Evolutionary conservation across 1,284 basidiomycete species (phyloP), one percentile per base, ranked within the genome.

Genomic region (Athelia psychrophila): DNA sequence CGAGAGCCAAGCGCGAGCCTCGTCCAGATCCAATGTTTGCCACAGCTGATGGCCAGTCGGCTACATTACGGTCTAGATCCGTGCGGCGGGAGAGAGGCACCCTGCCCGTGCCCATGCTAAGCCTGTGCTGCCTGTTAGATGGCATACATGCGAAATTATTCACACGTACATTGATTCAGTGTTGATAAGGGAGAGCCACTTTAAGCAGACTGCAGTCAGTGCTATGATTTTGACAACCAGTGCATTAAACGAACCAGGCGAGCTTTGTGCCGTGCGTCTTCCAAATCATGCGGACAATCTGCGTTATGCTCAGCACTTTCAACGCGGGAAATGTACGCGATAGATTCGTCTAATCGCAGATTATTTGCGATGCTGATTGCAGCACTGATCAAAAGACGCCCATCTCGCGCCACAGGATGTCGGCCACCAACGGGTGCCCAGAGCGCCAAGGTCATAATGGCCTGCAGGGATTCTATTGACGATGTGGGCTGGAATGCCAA

Each of bases 341-440:
- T 67, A 1, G 71, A 68, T 53, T 72, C 62, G 47, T 68, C 64
- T 10, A 74, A 58, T 19, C 67, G 66, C 45, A 76, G 60, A 53
- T 74, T 76, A 65, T 72, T 71, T 12, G 74, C 76, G 70, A 77
- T 75, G 49, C 71, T 74, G 22, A 79, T 67, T 6, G 77, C 74
- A 0, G 75, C 66, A 5, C 68, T 67, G 13, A 67, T 68, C 44
- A 79, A 61, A 33, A 77, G 54, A 46, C 74, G 69, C 38, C 67
- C 68, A 45, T 78, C 76, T 9, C 69, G n/a, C 20, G 16, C 38
- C 9, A 22, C 38, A 9, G 6, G 38, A 42, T n/a, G n/a, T 18
- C 38, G 47, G 24, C 68, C 63, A 23, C 64, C 66, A 23, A 76
- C 56, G 6, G 76, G 72, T 15, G 70, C 64, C 76, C 76, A 78